Conservation (phyloP, 2,329 filamentous ascomycete species). For the Cercospora brassicicola region DNA sequence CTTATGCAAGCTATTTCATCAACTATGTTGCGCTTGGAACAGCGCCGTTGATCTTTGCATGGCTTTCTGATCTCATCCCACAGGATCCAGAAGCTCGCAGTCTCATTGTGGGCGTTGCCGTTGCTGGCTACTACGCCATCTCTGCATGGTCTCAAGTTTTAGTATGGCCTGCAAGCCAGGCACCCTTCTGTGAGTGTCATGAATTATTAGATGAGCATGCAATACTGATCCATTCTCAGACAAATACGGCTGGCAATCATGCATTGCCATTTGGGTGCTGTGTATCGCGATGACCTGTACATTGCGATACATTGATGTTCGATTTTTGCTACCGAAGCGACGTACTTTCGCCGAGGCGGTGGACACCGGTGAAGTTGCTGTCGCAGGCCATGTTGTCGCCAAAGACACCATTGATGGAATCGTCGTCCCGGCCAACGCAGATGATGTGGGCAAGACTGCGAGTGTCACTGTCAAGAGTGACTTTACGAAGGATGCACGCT, state of each 20-base stretch:
- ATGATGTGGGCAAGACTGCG: conserved; percentile 10
- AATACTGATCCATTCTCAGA: conserved; percentile 22
- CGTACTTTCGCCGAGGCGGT: conserved; percentile 26
- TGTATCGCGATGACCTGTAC: conserved; percentile 50
- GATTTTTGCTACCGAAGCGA: conserved; percentile 39
- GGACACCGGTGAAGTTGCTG: conserved; percentile 23
- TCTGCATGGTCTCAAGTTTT: conserved; percentile 55
- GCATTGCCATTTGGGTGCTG: conserved; percentile 47
- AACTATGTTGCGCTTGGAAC: conserved; percentile 52
- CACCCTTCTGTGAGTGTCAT: conserved; percentile 44
- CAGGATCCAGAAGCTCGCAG: conserved; percentile 54
- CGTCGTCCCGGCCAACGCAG: not conserved
- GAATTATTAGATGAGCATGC: not conserved
- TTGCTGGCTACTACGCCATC: conserved; percentile 54
- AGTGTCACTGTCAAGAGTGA: conserved; percentile 12
- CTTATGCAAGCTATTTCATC: conserved; percentile 57
- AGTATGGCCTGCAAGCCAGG: conserved; percentile 55
- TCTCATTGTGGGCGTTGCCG: conserved; percentile 52
- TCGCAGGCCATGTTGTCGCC: conserved; percentile 24
- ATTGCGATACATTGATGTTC: conserved; percentile 49
- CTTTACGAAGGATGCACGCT: not conserved
- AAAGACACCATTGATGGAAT: conserved; percentile 9
- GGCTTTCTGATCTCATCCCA: conserved; percentile 54
- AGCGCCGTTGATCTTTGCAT: conserved; percentile 55
- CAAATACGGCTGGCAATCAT: conserved; percentile 52